A percentile compares a stretch with the other conserved stretches of the same genome.
phyloP scores from a whole-genome alignment of 2,329 filamentous ascomycete species.

The Colletotrichum eremochloae region DNA sequence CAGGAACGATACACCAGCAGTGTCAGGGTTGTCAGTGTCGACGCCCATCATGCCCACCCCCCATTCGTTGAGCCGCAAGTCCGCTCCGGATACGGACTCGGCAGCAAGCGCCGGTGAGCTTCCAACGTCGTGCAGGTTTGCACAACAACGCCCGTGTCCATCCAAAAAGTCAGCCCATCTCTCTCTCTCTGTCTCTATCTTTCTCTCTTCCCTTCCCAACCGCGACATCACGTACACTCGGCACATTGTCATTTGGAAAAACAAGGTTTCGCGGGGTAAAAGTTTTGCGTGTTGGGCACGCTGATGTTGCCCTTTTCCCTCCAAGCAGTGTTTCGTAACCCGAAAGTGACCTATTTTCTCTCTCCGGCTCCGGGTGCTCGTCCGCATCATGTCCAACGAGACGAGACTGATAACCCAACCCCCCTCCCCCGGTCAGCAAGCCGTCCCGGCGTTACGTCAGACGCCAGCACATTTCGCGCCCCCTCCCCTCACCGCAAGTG shows the following conservation, averaged over 20 bases:
- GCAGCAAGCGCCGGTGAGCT: constrained; percentile 8
- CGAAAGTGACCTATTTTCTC: not conserved
- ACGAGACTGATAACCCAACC: not conserved
- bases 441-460: not conserved
- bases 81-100: constrained; percentile 28
- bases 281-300: too few relatives aligned
- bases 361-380: constrained; percentile 13
- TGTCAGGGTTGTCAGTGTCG: too few relatives aligned
- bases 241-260: too few relatives aligned
- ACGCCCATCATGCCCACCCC: too few relatives aligned
- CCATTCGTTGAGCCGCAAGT: constrained; percentile 1
- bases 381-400: constrained; percentile 13
- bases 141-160: constrained; percentile 10
- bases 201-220: too few relatives aligned
- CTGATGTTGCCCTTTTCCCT: too few relatives aligned
- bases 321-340: too few relatives aligned
- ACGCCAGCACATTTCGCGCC: not conserved
- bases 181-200: too few relatives aligned
- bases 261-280: too few relatives aligned
- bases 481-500: not conserved
- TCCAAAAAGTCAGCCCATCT: constrained; percentile 16
- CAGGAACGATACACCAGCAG: too few relatives aligned
- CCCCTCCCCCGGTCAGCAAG: not conserved
- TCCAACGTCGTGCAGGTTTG: constrained; percentile 18
- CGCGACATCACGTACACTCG: too few relatives aligned